Evolutionary conservation across 1,139 yeast species (phyloP), one percentile per base, ranked within the genome.

Genomic region (Saccharomyces hybrid): DNA sequence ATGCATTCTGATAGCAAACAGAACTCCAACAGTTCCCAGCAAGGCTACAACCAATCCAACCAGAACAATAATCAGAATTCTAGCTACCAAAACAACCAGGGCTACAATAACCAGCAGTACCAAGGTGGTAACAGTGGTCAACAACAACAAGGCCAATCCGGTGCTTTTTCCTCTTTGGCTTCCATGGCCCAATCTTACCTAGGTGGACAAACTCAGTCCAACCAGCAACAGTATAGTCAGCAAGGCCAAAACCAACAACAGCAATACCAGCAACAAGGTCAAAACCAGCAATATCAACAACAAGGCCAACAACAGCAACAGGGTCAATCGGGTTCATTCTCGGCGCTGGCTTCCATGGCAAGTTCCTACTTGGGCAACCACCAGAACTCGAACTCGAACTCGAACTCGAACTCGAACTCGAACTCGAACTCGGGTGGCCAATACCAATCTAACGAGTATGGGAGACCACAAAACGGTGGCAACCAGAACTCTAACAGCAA

Each of bases 341-440:
- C 60, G n/a, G 53, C 54, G 4, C 44, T 55, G 26, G 57, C 59
- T 32, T 56, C 57, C 11, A 58, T 56, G 58, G 58, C 60, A 4
- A 54, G 56, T 34, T 53, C 55, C 28, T 56, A 58, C 29, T 50
- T 57, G 8, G 51, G 51, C 28, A 53, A 50, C 49, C 21, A 49
- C 14, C 34, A 49, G 24, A 49, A 24, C 52, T 27, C 48, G 26
- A 34, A 49, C 16, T 16, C 16, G 16, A 16, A 16, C 27, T 16
- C 49, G 31, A 16, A 47, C 12, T 49, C 52, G 11, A 47, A 52
- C 42, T 14, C 31, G 11, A 52, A 51, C 21, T 42, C 48, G 8
- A 28, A 29, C 46, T 29, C 42, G 29, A 47, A 31, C 32, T 34
- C 52, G 4, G 24, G 53, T 8, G 56, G 54, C 31, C 42, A 54